Base-by-base conservation (phyloP, 441 rosid genomes). In the Gossypium gossypioides region DNA sequence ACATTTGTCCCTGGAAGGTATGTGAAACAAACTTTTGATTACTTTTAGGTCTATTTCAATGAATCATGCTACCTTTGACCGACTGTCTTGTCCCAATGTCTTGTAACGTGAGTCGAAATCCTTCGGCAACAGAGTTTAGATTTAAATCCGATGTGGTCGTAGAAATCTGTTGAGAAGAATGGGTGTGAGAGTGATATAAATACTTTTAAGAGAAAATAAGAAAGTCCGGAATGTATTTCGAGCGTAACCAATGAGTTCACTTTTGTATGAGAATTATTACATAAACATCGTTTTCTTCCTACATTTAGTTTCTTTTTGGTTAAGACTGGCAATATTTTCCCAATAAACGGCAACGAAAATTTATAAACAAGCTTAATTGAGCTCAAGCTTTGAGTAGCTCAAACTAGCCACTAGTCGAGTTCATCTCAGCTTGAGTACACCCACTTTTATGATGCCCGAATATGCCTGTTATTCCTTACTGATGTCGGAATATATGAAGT, bases 1-100 rank as follows among this genome's bases (percentile, higher is more conserved):
- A 87, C 91, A 46, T 94, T 94, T 87, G 87, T 90, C 12, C 97
- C 97, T 37, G 91, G 93, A 81, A 94, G 99, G 94, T 92, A 89
- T 29, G 57, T n/a, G 18, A 10, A 62, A 16, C 27, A 2, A 27
- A 68, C 66, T 54, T 34, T 4, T 0, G 32, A 27, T 27, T 27
- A 27, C 32, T 3, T 27, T 4, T 27, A 4, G 1, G 4, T 75
- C 19, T 22, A n/a, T 2, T 40, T 29, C 22, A 0, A 37, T 61
- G 42, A 51, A 22, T 50, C 25, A 0, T 13, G 13, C 3, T 57
- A 24, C 16, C 62, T 57, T 24, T 57, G 34, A 24, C 37, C 10
- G 21, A 19, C 59, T 0, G 1, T 54, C 25, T 8, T 19, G 59
- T 54, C 25, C 62, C 29, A 12, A 13, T 57, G 15, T 57, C 7